These are phyloP conservation scores for Cryptosporidium andersoni DNA, from an alignment of 169 alveolate species.

Conservation along the genomic window DNA sequence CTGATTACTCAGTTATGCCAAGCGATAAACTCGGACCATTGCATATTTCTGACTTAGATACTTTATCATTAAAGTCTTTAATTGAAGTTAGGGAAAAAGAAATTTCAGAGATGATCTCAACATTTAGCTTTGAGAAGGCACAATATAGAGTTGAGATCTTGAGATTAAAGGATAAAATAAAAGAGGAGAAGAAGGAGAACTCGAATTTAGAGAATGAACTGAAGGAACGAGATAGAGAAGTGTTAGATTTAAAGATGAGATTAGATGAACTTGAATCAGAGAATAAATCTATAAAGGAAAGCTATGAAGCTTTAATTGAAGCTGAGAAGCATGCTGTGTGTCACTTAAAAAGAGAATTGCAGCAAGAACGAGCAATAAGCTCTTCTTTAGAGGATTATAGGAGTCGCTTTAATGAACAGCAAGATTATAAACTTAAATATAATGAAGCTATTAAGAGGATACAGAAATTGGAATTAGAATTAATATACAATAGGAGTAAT, in stretches of 20 bases:
- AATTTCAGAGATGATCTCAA: conserved; percentile 10
- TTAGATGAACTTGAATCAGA: conserved; percentile 28
- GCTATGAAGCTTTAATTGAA: conserved; percentile 41
- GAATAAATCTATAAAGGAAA: conserved; percentile 10
- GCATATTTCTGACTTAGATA: too few relatives aligned
- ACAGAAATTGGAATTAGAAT: conserved; percentile 47
- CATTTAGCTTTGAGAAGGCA: conserved; percentile 55
- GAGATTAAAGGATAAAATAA: conserved; percentile 28
- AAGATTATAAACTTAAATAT: conserved; percentile 45
- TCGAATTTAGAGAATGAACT: conserved; percentile 11
- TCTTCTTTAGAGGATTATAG: background rate
- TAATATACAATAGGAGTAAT: conserved; percentile 1
- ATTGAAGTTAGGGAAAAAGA: conserved; percentile 59
- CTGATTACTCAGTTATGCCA: background rate
- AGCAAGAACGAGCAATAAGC: background rate
- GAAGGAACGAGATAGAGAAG: conserved; percentile 13
- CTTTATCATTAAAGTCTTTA: conserved; percentile 16
- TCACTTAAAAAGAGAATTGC: conserved; percentile 22
- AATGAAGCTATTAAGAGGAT: conserved; percentile 42
- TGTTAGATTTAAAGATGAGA: background rate
- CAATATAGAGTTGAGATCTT: conserved; percentile 53
- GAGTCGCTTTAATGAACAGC: conserved; percentile 19
- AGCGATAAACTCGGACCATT: too few relatives aligned
- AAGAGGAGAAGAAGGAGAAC: conserved; percentile 30
- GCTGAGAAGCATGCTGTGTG: conserved; percentile 38